Conservation (phyloP, 73 alveolate genomes). For the Effrenium voratum region DNA sequence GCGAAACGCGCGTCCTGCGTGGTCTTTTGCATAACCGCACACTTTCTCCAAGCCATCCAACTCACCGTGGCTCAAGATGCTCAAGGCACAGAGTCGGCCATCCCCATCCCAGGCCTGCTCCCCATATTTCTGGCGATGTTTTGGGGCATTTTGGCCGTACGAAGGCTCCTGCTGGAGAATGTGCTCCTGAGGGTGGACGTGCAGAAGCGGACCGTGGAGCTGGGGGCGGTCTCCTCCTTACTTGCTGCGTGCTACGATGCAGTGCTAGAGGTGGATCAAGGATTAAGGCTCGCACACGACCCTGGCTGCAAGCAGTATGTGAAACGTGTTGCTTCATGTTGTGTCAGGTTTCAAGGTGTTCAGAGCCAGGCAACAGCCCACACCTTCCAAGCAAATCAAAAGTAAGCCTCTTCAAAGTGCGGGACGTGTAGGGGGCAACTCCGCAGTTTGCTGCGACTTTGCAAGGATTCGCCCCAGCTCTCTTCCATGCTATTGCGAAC, state of each 20-base stretch:
- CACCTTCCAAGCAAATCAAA: too few relatives aligned
- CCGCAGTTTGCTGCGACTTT: too few relatives aligned
- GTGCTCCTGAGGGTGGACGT: not conserved
- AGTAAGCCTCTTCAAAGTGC: too few relatives aligned
- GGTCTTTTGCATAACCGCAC: not conserved
- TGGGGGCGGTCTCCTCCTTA: not conserved
- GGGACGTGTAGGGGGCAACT: too few relatives aligned
- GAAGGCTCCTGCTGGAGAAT: not conserved
- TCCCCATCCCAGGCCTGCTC: not conserved
- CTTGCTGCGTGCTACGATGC: conserved; percentile 56
- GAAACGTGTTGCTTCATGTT: too few relatives aligned
- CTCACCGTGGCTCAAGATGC: not conserved
- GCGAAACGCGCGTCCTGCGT: not conserved
- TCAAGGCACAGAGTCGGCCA: too few relatives aligned
- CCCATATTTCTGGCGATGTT: not conserved
- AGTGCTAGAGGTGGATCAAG: conserved; percentile 11
- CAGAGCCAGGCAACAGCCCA: too few relatives aligned
- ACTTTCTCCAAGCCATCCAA: not conserved
- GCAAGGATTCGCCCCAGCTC: conserved; percentile 29
- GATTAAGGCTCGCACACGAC: not conserved
- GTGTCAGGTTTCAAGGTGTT: too few relatives aligned
- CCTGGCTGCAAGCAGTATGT: too few relatives aligned
- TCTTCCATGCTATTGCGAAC: not conserved
- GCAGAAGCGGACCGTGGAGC: not conserved
- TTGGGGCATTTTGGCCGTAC: not conserved